Conservation (phyloP, 306 rosid species). For the Quercus engelmannii region DNA sequence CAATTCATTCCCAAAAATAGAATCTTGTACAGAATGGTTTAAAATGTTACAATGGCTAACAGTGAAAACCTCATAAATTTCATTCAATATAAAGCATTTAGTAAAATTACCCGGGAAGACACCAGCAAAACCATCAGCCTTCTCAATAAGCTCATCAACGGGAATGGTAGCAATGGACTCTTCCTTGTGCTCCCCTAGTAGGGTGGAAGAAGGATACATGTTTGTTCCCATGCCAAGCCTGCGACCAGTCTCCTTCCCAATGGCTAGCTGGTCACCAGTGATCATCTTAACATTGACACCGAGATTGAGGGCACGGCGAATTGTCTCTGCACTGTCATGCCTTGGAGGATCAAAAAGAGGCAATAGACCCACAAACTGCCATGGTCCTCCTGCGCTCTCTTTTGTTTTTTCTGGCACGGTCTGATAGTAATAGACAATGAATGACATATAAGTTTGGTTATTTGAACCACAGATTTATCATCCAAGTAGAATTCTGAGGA, state of each 20-base stretch:
- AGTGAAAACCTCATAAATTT: neutral
- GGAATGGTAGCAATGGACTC: constrained; percentile 53
- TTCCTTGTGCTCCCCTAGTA: constrained; percentile 76
- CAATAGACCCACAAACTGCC: constrained; percentile 80
- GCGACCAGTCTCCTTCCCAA: constrained; percentile 89
- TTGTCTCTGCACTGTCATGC: constrained; percentile 96
- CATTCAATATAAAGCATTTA: neutral
- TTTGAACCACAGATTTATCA: neutral
- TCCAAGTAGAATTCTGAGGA: no score
- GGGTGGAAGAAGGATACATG: constrained; percentile 97
- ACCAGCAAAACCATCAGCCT: constrained; percentile 94
- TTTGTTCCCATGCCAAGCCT: constrained; percentile 98
- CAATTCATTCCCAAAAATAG: neutral
- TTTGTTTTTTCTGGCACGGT: constrained; percentile 62
- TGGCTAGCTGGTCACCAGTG: constrained; percentile 90
- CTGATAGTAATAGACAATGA: constrained; percentile 25
- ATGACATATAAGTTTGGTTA: constrained; percentile 8
- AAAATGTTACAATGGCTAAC: neutral
- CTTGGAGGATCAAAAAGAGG: constrained; percentile 97
- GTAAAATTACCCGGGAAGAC: constrained; percentile 73
- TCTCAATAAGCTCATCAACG: constrained; percentile 83
- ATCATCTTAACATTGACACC: constrained; percentile 98
- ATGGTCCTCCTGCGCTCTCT: constrained; percentile 74
- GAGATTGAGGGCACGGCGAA: constrained; percentile 64
- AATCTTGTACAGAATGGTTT: neutral